phyloP scores from a whole-genome alignment of 345 rosid species.

The Lagerstroemia speciosa region DNA sequence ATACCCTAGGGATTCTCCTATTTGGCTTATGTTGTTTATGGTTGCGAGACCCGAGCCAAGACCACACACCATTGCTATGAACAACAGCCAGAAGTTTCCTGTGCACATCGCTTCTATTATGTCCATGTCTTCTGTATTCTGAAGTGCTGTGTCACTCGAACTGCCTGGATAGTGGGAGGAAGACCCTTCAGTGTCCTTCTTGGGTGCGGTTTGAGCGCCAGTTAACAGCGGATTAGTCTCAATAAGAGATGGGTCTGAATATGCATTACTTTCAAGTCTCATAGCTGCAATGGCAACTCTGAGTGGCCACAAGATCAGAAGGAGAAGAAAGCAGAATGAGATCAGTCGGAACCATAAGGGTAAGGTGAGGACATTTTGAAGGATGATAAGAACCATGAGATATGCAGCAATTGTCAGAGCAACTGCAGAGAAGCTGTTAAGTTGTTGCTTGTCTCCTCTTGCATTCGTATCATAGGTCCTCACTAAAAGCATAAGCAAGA shows the following conservation, averaged over 20 bases:
- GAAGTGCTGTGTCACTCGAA: background rate
- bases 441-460: slow-evolving; percentile 51
- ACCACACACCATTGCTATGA: slow-evolving; percentile 65
- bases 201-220: background rate
- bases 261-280: slow-evolving; percentile 23
- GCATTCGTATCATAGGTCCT: slow-evolving; percentile 40
- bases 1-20: slow-evolving; percentile 79
- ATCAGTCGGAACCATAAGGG: slow-evolving; percentile 38
- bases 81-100: slow-evolving; percentile 60
- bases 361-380: slow-evolving; percentile 42
- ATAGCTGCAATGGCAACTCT: slow-evolving; percentile 48
- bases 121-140: slow-evolving; percentile 29
- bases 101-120: slow-evolving; percentile 41
- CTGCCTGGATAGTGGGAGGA: background rate
- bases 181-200: background rate
- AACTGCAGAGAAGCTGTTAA: slow-evolving; percentile 59
- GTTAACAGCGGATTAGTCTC: background rate
- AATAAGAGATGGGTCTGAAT: slow-evolving; percentile 9
- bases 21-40: slow-evolving; percentile 66
- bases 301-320: slow-evolving; percentile 52
- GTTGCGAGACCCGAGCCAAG: slow-evolving; percentile 73
- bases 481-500: slow-evolving; percentile 58
- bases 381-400: slow-evolving; percentile 50
- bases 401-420: slow-evolving; percentile 61
- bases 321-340: slow-evolving; percentile 33